Conservation (phyloP, 805 yeast species). For the Saturnispora sekii region DNA sequence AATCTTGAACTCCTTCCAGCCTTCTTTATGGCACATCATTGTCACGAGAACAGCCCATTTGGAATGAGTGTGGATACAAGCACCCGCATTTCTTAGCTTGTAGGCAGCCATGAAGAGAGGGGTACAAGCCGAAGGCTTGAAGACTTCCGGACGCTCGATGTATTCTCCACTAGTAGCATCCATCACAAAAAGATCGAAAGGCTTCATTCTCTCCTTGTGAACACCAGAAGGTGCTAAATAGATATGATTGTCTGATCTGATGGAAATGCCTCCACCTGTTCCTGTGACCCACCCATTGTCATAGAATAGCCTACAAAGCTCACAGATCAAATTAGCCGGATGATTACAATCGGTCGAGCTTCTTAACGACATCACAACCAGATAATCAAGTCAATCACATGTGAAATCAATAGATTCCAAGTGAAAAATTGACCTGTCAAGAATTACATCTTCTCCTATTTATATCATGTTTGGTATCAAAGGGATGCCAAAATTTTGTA, state of each 20-base stretch:
- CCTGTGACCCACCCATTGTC: conserved; percentile 88
- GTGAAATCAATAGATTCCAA: too few species aligned
- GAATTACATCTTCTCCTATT: too few species aligned
- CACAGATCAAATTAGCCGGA: conserved; percentile 81
- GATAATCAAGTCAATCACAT: neutral
- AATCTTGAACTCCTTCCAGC: conserved; percentile 49
- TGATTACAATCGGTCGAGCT: conserved; percentile 30
- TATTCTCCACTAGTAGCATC: conserved; percentile 43
- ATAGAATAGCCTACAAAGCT: conserved; percentile 67
- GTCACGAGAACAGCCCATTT: conserved; percentile 80
- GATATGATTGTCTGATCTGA: conserved; percentile 45
- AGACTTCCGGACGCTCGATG: conserved; percentile 49
- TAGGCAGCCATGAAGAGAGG: conserved; percentile 76
- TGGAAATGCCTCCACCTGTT: conserved; percentile 92
- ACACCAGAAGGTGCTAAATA: conserved; percentile 94
- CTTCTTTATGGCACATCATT: conserved; percentile 43
- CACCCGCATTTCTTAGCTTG: conserved; percentile 62
- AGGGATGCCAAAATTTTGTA: too few species aligned
- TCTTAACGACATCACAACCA: conserved; percentile 2
- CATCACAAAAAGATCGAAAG: conserved; percentile 73
- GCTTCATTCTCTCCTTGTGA: conserved; percentile 80
- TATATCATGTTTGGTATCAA: too few species aligned
- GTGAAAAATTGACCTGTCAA: too few species aligned
- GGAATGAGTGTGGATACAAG: conserved; percentile 92
- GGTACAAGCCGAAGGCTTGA: conserved; percentile 90